Evolutionary conservation across 768 basidiomycete species (phyloP).

Genomic region (Lactarius indigo): DNA sequence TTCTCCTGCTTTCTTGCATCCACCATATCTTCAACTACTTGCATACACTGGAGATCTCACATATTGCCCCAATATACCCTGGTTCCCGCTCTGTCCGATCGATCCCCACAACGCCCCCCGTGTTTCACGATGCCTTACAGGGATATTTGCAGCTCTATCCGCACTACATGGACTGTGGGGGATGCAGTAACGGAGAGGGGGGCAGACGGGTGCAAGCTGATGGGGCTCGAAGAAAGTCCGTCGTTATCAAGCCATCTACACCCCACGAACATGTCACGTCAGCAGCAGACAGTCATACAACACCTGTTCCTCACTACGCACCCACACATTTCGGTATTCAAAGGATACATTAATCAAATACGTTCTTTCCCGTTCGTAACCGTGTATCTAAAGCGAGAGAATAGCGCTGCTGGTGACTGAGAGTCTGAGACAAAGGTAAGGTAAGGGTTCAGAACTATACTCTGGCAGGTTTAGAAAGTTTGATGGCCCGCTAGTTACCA

Average conservation of each 20-base stretch:
- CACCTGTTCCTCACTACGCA: neutral
- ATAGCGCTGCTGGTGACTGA: neutral
- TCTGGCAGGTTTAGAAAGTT: slow-evolving; percentile 1
- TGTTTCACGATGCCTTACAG: neutral
- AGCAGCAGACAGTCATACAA: neutral
- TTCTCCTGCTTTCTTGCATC: too few species aligned
- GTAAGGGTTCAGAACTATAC: slow-evolving; percentile 7
- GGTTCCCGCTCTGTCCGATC: too few species aligned
- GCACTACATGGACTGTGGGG: neutral
- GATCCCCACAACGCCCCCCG: too few species aligned
- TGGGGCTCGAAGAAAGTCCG: neutral
- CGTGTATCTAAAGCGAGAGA: neutral
- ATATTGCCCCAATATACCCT: too few species aligned
- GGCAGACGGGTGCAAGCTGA: neutral
- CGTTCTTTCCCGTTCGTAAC: neutral
- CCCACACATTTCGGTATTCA: neutral
- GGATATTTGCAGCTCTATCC: neutral
- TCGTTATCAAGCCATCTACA: neutral
- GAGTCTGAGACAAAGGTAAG: neutral
- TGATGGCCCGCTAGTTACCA: slow-evolving; percentile 3
- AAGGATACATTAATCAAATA: slow-evolving; percentile 5
- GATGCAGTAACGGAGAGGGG: neutral
- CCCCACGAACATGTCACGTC: neutral
- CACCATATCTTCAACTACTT: too few species aligned
- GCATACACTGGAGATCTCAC: too few species aligned